Base-by-base conservation (phyloP, 2,329 filamentous ascomycete genomes). In the Davidsoniella eucalypti region DNA sequence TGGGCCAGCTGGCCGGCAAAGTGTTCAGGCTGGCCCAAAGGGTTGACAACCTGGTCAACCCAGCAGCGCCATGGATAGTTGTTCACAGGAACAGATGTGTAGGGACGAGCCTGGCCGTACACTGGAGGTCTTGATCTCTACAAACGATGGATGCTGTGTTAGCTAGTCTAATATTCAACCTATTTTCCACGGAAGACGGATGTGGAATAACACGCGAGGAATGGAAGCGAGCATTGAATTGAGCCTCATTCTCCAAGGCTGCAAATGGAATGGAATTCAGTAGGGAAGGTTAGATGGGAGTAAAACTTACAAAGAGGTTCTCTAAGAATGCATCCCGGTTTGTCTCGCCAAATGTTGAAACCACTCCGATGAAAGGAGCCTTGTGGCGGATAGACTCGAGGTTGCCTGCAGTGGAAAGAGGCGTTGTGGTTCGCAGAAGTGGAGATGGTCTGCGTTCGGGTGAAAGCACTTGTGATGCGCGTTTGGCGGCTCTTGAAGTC, bases 41-140 rank as follows among this genome's bases (percentile, higher is more conserved):
- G 51, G 47, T 53, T 42, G 12, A 53, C 51, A 10, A 53, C 51
- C 36, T 50, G 43, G 38, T 50, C 51, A 23, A 53, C 51, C 51
- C 51, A 53, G 43, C 51, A 53, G 16, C 47, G 47, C 51, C 51
- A 53, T 12, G 37, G 17, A 18, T 45, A 47, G 26, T 50, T 36
- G 21, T 53, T 39, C 14, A 53, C 29, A 5, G 43, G 44, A 4
- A 53, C 47, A 12, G 38, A 47, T 17, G 51, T 53, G 39, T 53
- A 53, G 12, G 51, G 47, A 5, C 26, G 43, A 8, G 7, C 29
- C 6, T 53, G 44, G n/a, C 44, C 38, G 23, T 26, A 21, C 5
- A 26, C 26, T 33, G 50, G 41, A 23, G 51, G 44, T 25, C 48
- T 33, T 33, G 29, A 33, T 12, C 29, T 33, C 29, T 33, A 12